phyloP scores from a whole-genome alignment of 371 early-diverging fungal species.

The Mucor piriformis region DNA sequence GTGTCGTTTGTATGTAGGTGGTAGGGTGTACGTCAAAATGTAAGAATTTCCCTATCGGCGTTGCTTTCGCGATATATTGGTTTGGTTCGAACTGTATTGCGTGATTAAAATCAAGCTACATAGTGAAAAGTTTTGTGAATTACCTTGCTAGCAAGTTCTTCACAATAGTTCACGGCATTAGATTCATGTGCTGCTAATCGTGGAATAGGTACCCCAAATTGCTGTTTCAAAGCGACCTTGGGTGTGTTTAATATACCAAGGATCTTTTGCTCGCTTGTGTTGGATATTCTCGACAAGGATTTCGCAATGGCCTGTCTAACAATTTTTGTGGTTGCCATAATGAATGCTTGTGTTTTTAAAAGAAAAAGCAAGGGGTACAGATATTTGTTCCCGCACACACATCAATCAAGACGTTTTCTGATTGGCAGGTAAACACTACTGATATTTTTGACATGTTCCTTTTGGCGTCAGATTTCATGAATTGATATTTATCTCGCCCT shows the following conservation, averaged over 20 bases:
- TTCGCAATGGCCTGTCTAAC: slow-evolving; percentile 52
- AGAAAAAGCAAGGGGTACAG: background rate
- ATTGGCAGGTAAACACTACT: too few species aligned
- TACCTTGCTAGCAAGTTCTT: slow-evolving; percentile 60
- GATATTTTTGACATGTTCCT: too few species aligned
- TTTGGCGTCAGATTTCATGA: too few species aligned
- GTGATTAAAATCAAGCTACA: too few species aligned
- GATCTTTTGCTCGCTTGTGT: slow-evolving; percentile 18
- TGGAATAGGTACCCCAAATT: slow-evolving; percentile 36
- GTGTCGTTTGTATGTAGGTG: slow-evolving; percentile 51
- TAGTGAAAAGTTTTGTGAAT: too few species aligned
- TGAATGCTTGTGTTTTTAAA: background rate
- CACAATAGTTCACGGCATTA: slow-evolving; percentile 57
- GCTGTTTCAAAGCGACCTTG: slow-evolving; percentile 23
- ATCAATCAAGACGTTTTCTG: too few species aligned
- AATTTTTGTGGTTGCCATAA: slow-evolving; percentile 1
- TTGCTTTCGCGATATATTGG: slow-evolving; percentile 48
- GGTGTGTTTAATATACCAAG: slow-evolving; percentile 23
- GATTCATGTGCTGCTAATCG: slow-evolving; percentile 38
- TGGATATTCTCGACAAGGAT: slow-evolving; percentile 29
- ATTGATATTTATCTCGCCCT: too few species aligned
- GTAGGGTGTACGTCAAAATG: slow-evolving; percentile 68
- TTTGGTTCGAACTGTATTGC: slow-evolving; percentile 29
- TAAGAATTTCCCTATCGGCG: slow-evolving; percentile 70
- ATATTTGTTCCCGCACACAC: background rate